Base-by-base conservation (phyloP, 805 yeast genomes). In the Diddensiella caesifluorescens region DNA sequence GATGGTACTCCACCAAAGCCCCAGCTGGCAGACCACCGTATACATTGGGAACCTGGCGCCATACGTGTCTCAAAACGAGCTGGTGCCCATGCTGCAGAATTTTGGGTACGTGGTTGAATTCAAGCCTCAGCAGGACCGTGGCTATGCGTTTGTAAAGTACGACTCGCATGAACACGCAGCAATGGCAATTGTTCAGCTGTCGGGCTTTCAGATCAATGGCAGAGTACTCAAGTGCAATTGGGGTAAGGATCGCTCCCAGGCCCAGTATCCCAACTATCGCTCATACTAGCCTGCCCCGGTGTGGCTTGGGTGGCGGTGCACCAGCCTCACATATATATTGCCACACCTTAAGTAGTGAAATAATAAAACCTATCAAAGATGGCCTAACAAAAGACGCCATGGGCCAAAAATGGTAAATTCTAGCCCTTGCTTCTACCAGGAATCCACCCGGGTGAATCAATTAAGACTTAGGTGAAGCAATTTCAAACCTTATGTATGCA, bases 161-260 rank as follows among this genome's bases (percentile, higher is more conserved):
- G 95, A 83, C 55, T 72, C 85, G 32, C 95, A 87, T 61, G 95
- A 87, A 55, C 71, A 86, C 46, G 95, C 95, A 4, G 94, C 95
- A 2, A 68, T 84, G 55, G 94, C 95, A 36, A 86, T 87, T 55
- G 82, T 81, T 23, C 90, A 83, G 55, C 68, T 88, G 49, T 68
- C 73, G 15, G 92, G 95, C 0, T 49, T 45, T 35, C 61, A 62
- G 48, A 64, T 86, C 52, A 80, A 82, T 56, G 95, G 95, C 18
- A 73, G 95, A 57, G 80, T 83, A 18, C 63, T 86, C 58, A 81
- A 80, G 58, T 78, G 87, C 52, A 89, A 94, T 25, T 88, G 95
- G 95, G 95, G 95, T 40, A 83, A 79, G 15, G 38, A 28, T 18
- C 26, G 37, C n/a, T 29, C 32, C 19, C 38, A 34, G 28, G 16